phyloP scores from a whole-genome alignment of 2,329 filamentous ascomycete genomes.

The Penicillium concentricum region DNA sequence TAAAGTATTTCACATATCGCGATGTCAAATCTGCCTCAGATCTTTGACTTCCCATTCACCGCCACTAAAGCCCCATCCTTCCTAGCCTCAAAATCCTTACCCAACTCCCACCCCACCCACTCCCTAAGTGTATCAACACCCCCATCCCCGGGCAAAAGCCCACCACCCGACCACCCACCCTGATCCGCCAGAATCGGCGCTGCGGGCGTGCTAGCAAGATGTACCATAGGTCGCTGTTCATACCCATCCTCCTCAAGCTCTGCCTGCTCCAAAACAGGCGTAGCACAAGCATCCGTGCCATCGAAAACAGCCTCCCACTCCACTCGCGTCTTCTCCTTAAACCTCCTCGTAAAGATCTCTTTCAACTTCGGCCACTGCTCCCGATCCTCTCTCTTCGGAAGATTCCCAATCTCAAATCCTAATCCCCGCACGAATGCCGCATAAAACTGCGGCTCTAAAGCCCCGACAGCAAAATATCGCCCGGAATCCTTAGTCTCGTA shows the following conservation, averaged over 20 bases:
- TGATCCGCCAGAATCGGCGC: constrained; percentile 57
- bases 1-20: background rate
- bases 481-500: constrained; percentile 77
- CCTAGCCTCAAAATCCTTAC: constrained; percentile 66
- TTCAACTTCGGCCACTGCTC: constrained; percentile 67
- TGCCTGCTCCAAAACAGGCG: constrained; percentile 74
- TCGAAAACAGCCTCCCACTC: constrained; percentile 89
- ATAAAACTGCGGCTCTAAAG: constrained; percentile 87
- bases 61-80: constrained; percentile 60
- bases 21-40: no score
- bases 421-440: constrained; percentile 65
- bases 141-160: constrained; percentile 66
- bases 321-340: constrained; percentile 66
- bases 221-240: constrained; percentile 47
- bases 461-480: constrained; percentile 81
- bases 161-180: constrained; percentile 65
- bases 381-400: constrained; percentile 57
- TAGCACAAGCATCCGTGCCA: constrained; percentile 86
- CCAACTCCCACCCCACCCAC: constrained; percentile 78
- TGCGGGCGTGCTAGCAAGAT: constrained; percentile 66
- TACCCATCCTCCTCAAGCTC: constrained; percentile 66
- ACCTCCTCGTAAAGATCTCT: constrained; percentile 59
- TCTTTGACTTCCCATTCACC: constrained; percentile 32
- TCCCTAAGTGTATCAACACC: constrained; percentile 66
- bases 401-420: constrained; percentile 51